phyloP scores from a whole-genome alignment of 352 stramenopile species.

The Globisporangium nagaii region DNA sequence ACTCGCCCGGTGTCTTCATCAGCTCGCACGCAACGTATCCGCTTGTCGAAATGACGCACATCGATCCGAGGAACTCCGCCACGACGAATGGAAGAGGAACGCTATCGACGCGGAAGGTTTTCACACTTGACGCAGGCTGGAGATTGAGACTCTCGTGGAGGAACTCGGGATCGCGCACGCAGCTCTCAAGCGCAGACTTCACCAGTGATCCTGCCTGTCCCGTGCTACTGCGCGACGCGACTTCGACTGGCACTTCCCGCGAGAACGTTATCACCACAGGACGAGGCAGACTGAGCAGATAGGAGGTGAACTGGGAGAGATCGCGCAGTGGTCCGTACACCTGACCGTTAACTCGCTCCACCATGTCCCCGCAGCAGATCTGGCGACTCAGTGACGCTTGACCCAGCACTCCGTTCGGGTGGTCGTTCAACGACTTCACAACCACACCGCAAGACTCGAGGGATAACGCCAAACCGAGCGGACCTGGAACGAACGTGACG shows the following conservation, averaged over 20 bases:
- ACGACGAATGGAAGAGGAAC: constrained; percentile 37
- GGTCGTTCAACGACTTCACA: constrained; percentile 78
- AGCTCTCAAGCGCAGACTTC: constrained; percentile 10
- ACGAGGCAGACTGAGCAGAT: constrained; percentile 54
- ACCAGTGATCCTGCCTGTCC: not conserved
- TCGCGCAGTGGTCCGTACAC: constrained; percentile 55
- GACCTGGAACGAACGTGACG: constrained; percentile 66
- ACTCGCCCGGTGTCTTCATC: not conserved
- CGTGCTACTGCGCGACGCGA: not conserved
- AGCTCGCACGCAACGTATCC: constrained; percentile 31
- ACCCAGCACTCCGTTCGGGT: constrained; percentile 49
- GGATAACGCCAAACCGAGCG: constrained; percentile 65
- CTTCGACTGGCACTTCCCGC: constrained; percentile 16
- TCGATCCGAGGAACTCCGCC: constrained; percentile 25
- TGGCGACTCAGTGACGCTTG: constrained; percentile 64
- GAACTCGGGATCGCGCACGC: constrained; percentile 17
- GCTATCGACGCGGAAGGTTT: constrained; percentile 27
- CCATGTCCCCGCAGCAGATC: constrained; percentile 61
- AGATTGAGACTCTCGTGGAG: constrained; percentile 21
- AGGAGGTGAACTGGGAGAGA: constrained; percentile 79
- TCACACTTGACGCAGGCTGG: constrained; percentile 13
- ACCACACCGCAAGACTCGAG: constrained; percentile 62
- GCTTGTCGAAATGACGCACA: constrained; percentile 32
- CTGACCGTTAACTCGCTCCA: constrained; percentile 69
- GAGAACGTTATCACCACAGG: constrained; percentile 68